A percentile compares a stretch with the other conserved stretches of the same genome.
phyloP scores from a whole-genome alignment of 192 early-diverging fungal species.

The Chytriomyces hyalinus region DNA sequence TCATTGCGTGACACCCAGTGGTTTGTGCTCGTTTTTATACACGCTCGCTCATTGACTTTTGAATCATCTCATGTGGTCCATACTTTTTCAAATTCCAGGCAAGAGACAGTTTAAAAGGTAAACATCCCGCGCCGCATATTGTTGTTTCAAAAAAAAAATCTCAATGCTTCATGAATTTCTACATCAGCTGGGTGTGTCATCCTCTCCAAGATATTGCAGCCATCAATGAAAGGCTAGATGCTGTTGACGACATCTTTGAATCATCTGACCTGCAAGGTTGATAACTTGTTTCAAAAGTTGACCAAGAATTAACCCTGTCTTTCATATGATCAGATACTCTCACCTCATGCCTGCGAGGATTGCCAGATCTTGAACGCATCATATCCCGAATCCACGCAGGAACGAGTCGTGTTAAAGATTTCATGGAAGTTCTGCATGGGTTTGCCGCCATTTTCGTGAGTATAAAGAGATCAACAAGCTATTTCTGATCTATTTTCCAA shows the following conservation, averaged over 20 bases:
- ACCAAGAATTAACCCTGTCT: background rate
- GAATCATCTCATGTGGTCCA: background rate
- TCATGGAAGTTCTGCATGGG: constrained; percentile 68
- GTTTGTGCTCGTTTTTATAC: constrained; percentile 32
- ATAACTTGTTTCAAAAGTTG: background rate
- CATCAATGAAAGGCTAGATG: constrained; percentile 87
- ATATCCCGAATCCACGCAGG: constrained; percentile 90
- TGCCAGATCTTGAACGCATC: constrained; percentile 90
- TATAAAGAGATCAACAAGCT: background rate
- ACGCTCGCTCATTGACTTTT: constrained; percentile 33
- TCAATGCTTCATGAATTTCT: background rate
- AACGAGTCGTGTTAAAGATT: constrained; percentile 84
- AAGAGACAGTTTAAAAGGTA: constrained; percentile 54
- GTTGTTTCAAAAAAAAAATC: background rate
- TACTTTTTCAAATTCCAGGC: constrained; percentile 10
- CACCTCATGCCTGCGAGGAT: constrained; percentile 38
- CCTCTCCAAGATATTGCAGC: constrained; percentile 68
- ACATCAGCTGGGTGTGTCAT: constrained; percentile 80
- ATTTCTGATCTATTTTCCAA: constrained; percentile 7
- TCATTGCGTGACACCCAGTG: constrained; percentile 87
- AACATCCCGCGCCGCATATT: background rate
- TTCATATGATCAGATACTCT: constrained; percentile 27
- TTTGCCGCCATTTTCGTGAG: constrained; percentile 61
- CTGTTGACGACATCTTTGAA: constrained; percentile 78
- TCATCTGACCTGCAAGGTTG: constrained; percentile 44